Conservation (phyloP, 176 grass and related monocot species). For the Oryza glaberrima region DNA sequence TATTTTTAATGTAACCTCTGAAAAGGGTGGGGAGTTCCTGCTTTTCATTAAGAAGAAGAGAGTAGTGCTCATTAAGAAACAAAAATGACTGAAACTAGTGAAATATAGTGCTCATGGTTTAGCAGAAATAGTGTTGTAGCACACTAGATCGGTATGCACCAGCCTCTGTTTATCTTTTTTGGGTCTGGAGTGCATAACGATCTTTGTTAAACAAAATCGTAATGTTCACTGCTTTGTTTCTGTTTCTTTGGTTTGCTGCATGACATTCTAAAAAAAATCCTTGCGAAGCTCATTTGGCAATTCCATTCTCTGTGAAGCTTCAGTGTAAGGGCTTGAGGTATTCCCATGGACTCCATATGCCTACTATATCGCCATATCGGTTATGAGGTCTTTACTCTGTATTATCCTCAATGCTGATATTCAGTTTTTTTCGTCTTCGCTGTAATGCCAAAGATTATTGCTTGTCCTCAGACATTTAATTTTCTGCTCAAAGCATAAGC, state of each 20-base stretch:
- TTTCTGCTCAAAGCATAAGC: neutral
- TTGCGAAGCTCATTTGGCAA: neutral
- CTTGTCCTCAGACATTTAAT: neutral
- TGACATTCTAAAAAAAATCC: neutral
- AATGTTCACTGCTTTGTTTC: neutral
- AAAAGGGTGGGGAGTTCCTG: too few relatives aligned
- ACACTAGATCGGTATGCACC: neutral
- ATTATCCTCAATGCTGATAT: neutral
- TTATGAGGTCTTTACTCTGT: neutral
- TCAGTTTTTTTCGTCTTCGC: neutral
- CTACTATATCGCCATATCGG: neutral
- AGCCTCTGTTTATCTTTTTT: neutral
- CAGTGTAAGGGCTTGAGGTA: neutral
- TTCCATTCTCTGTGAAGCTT: constrained; percentile 13
- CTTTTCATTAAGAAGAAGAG: too few relatives aligned
- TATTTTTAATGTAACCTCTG: too few relatives aligned
- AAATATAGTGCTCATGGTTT: neutral
- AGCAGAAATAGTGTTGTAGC: neutral
- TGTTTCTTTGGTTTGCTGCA: neutral
- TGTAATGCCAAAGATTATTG: neutral
- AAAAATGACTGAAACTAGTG: neutral
- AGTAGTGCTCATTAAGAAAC: neutral
- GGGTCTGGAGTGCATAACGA: too few relatives aligned
- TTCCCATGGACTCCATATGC: neutral
- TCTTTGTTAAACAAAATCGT: too few relatives aligned